Base-by-base conservation (phyloP, 805 yeast genomes). In the Cyberlindnera veronae region DNA sequence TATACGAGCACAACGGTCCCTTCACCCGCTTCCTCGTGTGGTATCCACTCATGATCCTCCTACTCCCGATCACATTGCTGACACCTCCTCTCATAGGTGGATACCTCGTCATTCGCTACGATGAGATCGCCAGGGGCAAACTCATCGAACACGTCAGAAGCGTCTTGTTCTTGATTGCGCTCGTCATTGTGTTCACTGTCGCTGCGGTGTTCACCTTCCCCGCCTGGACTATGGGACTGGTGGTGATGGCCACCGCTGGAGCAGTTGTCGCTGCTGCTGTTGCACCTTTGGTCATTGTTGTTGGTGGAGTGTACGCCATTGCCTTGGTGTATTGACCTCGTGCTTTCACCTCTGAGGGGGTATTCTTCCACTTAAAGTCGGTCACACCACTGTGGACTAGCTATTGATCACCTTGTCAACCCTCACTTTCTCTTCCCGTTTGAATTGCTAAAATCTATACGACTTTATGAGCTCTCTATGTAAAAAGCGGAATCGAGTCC, bases 31-130 rank as follows among this genome's bases (percentile, higher is more conserved):
- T 15, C 28, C 17, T 29, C 17, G 6, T 22, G 2, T 32, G 23
- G 22, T 40, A 30, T 28, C 39, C 37, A 13, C 13, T 36, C 7
- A 32, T 40, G 32, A 3, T 32, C 2, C 5, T 22, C 1, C 4
- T 14, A 5, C 15, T 27, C 3, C 44, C 44, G 2, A 4, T 28
- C 3, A 28, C 32, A 3, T 17, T 40, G 16, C 11, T 17, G 2
- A 3, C 26, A 1, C 32, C 36, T 17, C 24, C 24, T 5, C 2
- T 32, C 4, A 20, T 22, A 9, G 36, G 37, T 8, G 29, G n/a
- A 6, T 31, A 31, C 14, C 32, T 40, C 4, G 35, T 40, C 14
- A n/a, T 40, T 12, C 13, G 29, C 6, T 32, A 40, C 14, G 44
- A 40, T 20, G 14, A 28, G 3, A 14, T 17, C 6, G 44, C 37